Evolutionary conservation across 257 asterid species (phyloP).

Genomic region (Knoxia roxburghii): DNA sequence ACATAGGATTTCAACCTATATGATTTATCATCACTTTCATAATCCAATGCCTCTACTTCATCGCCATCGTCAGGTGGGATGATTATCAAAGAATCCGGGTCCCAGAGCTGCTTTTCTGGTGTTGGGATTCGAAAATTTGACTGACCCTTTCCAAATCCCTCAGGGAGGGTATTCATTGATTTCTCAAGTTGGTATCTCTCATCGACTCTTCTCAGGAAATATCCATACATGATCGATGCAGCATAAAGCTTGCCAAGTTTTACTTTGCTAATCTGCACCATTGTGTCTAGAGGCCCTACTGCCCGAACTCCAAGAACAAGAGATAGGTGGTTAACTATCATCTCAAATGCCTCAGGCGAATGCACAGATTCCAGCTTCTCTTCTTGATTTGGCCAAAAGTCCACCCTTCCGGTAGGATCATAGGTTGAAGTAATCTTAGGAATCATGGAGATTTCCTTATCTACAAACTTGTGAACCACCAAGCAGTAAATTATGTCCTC

Average conservation of each 20-base stretch:
- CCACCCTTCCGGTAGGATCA: slow-evolving; percentile 75
- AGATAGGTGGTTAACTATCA: slow-evolving; percentile 76
- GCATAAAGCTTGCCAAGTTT: slow-evolving; percentile 96
- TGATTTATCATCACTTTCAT: slow-evolving; percentile 39
- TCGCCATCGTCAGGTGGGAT: slow-evolving; percentile 62
- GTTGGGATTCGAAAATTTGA: slow-evolving; percentile 37
- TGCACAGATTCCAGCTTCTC: slow-evolving; percentile 70
- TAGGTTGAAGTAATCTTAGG: slow-evolving; percentile 61
- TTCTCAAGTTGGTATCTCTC: slow-evolving; percentile 89
- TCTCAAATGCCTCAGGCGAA: slow-evolving; percentile 90
- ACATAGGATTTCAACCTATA: slow-evolving; percentile 70
- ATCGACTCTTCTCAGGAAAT: slow-evolving; percentile 89
- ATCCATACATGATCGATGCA: slow-evolving; percentile 90
- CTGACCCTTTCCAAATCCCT: slow-evolving; percentile 48
- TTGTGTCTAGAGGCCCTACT: slow-evolving; percentile 58
- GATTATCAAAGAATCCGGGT: slow-evolving; percentile 66
- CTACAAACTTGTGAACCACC: slow-evolving; percentile 67
- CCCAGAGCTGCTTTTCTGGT: slow-evolving; percentile 67
- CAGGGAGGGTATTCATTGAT: slow-evolving; percentile 86
- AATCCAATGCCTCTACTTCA: slow-evolving; percentile 41
- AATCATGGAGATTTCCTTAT: slow-evolving; percentile 60
- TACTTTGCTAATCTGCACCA: slow-evolving; percentile 69
- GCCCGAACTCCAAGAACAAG: slow-evolving; percentile 74
- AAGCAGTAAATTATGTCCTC: slow-evolving; percentile 82
- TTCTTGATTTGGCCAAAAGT: slow-evolving; percentile 90